Evolutionary conservation across 345 rosid species (phyloP), one percentile per base, ranked within the genome.

Genomic region (Linum usitatissimum): DNA sequence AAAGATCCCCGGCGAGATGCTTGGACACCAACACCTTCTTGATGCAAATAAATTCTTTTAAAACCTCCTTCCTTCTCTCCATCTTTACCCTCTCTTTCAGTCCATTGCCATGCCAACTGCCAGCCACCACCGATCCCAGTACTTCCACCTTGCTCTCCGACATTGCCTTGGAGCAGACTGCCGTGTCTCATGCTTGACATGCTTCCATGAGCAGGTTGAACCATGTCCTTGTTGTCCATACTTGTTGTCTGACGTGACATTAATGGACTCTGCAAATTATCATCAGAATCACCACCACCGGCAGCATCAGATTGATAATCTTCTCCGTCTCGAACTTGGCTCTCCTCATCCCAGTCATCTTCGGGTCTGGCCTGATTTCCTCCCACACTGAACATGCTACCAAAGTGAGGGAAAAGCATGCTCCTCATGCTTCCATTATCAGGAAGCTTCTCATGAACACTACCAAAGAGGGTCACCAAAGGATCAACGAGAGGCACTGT

Each of bases 41-140:
- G 80, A 70, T 78, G 96, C 86, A 93, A 76, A 74, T 87, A 93
- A 68, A 93, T 78, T 70, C 99, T 77, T 65, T 84, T 81, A 55
- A 87, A 93, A 8, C 86, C 92, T 9, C 88, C 90, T 71, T 82
- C 97, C 77, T 87, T 89, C 68, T 79, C 76, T 39, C 96, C 96
- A 19, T 80, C 84, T 48, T 62, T 77, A n/a, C 77, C 86, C 62
- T 85, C 94, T 69, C 74, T 84, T 64, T 86, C 90, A 10, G 88
- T 64, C 90, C 96, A 90, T 78, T 93, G 82, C 97, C 96, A 93
- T n/a, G 96, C 96, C 71, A 93, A 78, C 73, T 93, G 97, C 99
- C 99, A 93, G 40, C 96, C 97, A 39, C 97, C 92, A 59, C 99
- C 97, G 65, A 90, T 90, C 65, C 82, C 95, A 72, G 79, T 75